phyloP scores from a whole-genome alignment of 306 rosid species.

The Cicer pinnatifidum region DNA sequence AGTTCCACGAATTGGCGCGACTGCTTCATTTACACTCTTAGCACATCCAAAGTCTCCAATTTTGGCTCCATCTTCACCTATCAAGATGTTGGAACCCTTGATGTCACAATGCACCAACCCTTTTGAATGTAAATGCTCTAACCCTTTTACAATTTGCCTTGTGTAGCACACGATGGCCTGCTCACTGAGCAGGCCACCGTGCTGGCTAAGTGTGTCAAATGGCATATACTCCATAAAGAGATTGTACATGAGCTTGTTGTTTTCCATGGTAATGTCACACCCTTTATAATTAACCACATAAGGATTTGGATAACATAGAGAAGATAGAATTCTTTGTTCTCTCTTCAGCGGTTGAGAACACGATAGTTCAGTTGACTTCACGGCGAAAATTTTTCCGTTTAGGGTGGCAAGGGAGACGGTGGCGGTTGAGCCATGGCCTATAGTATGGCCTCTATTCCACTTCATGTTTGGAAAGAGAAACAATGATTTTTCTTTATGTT shows the following conservation, averaged over 20 bases:
- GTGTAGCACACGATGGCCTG: constrained; percentile 51
- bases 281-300: constrained; percentile 66
- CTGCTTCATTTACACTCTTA: constrained; percentile 40
- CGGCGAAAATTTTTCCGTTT: constrained; percentile 54
- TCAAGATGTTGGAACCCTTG: constrained; percentile 74
- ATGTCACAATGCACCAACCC: constrained; percentile 92
- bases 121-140: constrained; percentile 69
- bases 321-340: constrained; percentile 68
- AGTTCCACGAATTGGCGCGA: constrained; percentile 58
- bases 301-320: constrained; percentile 66
- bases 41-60: constrained; percentile 90
- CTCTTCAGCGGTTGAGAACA: constrained; percentile 56
- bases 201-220: constrained; percentile 57
- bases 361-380: constrained; percentile 68
- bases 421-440: constrained; percentile 89
- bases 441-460: constrained; percentile 72
- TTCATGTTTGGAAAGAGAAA: constrained; percentile 50
- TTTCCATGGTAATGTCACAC: constrained; percentile 62
- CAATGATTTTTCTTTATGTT: neutral
- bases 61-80: constrained; percentile 64
- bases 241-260: constrained; percentile 58
- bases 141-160: constrained; percentile 55
- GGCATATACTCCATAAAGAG: constrained; percentile 78
- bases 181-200: constrained; percentile 53
- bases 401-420: constrained; percentile 66